phyloP scores from a whole-genome alignment of 2,329 filamentous ascomycete genomes.

The Neonectria hederae region DNA sequence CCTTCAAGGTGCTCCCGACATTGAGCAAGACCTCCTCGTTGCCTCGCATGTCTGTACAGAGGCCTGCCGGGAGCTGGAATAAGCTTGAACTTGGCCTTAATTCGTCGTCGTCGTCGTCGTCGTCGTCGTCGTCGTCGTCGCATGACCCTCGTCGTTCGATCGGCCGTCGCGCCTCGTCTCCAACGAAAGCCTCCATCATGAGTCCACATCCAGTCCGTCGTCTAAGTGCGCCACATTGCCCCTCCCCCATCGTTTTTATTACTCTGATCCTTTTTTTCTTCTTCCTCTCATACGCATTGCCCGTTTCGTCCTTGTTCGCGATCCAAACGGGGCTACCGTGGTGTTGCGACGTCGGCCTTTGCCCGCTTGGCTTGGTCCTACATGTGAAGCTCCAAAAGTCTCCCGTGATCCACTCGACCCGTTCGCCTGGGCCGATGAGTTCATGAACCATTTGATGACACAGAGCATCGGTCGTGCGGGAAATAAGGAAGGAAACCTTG shows the following conservation, averaged over 20 bases:
- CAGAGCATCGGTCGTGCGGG: neutral
- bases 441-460: neutral
- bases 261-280: neutral
- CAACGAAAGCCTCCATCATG: neutral
- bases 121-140: neutral
- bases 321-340: neutral
- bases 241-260: neutral
- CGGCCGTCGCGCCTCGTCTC: no score
- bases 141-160: conserved; percentile 4
- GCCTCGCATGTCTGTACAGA: no score
- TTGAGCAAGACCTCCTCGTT: neutral
- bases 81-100: neutral
- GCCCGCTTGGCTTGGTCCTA: neutral
- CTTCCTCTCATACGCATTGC: neutral
- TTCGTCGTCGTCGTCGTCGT: neutral
- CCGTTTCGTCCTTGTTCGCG: neutral
- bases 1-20: neutral
- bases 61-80: neutral
- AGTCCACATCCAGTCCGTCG: neutral
- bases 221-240: neutral
- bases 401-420: neutral
- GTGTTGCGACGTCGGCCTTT: neutral
- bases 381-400: neutral
- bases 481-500: neutral
- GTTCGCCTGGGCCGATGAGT: neutral